Evolutionary conservation across 2,329 filamentous ascomycete genomes (phyloP).

Genomic region (Leptographium wingfieldii): DNA sequence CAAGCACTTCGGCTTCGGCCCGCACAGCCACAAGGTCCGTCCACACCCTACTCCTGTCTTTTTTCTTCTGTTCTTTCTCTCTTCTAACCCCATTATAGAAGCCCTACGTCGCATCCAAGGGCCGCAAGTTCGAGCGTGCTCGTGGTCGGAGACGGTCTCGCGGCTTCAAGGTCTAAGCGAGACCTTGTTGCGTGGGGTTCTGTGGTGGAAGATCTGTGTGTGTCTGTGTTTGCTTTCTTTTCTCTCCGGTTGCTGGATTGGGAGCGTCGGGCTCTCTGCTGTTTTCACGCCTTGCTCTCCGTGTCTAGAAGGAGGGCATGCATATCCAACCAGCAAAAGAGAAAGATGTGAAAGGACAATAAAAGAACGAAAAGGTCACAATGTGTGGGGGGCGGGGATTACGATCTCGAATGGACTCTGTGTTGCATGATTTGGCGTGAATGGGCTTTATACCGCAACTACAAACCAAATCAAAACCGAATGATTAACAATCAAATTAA

Average conservation of each 20-base stretch:
- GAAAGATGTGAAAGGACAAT: neutral
- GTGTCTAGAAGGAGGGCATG: no score
- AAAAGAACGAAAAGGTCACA: neutral
- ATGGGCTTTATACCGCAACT: conserved; percentile 4
- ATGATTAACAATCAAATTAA: neutral
- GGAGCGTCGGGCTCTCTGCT: neutral
- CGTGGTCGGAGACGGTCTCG: conserved; percentile 97
- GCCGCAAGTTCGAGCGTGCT: conserved; percentile 98
- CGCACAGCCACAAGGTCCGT: conserved; percentile 89
- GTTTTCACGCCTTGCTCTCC: neutral
- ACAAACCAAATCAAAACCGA: neutral
- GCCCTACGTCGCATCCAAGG: conserved; percentile 95
- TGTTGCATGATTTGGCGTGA: conserved; percentile 7
- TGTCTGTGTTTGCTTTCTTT: conserved; percentile 1
- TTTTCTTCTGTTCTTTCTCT: neutral
- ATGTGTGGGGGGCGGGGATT: neutral
- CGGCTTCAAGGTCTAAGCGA: conserved; percentile 94
- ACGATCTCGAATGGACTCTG: neutral
- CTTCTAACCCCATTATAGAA: conserved; percentile 48
- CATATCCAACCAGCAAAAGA: neutral
- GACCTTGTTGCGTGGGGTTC: neutral
- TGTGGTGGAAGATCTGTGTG: neutral
- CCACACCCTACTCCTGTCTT: neutral
- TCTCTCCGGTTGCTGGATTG: neutral
- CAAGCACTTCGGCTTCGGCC: conserved; percentile 98